phyloP scores from a whole-genome alignment of 176 grass and related monocot species.

The Musa itinerans region DNA sequence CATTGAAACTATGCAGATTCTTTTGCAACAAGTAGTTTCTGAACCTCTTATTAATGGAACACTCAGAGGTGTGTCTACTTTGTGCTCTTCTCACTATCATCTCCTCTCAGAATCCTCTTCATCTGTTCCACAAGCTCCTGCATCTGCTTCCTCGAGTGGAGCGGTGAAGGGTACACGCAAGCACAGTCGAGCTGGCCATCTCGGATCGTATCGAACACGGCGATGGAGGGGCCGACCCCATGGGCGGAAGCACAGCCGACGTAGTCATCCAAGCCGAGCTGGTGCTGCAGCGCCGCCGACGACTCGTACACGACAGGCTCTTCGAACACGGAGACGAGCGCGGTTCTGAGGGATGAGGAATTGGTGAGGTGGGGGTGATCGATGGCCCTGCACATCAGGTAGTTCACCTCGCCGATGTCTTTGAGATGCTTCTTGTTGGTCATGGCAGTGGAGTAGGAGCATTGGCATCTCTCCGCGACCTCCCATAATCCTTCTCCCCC shows the following conservation, averaged over 20 bases:
- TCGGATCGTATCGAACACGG: constrained; percentile 60
- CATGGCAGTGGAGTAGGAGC: constrained; percentile 45
- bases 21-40: too few species aligned
- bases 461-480: constrained; percentile 66
- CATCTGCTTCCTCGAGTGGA: constrained; percentile 78
- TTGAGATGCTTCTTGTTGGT: constrained; percentile 74
- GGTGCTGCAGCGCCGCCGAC: constrained; percentile 22
- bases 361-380: constrained; percentile 69
- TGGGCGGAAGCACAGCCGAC: constrained; percentile 53
- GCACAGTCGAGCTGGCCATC: constrained; percentile 53
- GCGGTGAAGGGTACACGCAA: constrained; percentile 63
- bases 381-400: constrained; percentile 74
- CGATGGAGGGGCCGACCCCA: constrained; percentile 67
- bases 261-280: constrained; percentile 58
- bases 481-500: constrained; percentile 64
- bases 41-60: too few species aligned
- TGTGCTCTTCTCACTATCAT: constrained; percentile 10
- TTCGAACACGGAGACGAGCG: constrained; percentile 73
- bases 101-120: constrained; percentile 31
- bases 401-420: constrained; percentile 73
- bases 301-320: constrained; percentile 37
- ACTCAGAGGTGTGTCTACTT: not conserved
- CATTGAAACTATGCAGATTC: too few species aligned
- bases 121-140: constrained; percentile 43
- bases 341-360: constrained; percentile 50